A percentile compares a stretch with the other conserved stretches of the same genome.
phyloP scores from a whole-genome alignment of 2,329 filamentous ascomycete species.

The Alternaria triticimaculans region DNA sequence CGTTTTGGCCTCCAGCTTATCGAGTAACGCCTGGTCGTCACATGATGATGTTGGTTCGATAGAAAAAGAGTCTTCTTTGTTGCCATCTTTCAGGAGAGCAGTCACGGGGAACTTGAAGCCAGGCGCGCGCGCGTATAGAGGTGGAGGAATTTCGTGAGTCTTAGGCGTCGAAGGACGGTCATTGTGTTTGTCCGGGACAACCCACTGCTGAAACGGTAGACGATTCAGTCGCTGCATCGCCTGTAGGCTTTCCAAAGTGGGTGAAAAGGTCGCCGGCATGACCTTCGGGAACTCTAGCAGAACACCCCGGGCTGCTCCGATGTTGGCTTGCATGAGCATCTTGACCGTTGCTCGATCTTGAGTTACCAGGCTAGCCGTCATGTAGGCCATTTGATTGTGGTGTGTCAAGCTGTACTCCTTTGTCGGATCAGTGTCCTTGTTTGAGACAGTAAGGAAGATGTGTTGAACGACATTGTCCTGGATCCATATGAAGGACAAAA shows the following conservation, averaged over 20 bases:
- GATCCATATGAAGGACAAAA: conserved; percentile 36
- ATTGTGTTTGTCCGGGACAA: conserved; percentile 26
- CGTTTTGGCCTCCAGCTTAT: conserved; percentile 16
- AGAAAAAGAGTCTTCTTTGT: neutral
- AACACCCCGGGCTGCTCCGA: conserved; percentile 14
- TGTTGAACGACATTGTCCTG: conserved; percentile 24
- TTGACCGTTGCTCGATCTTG: conserved; percentile 22
- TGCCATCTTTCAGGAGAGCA: conserved; percentile 19
- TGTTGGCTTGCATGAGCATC: conserved; percentile 18
- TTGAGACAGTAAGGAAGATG: conserved; percentile 33
- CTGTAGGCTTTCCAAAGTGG: conserved; percentile 34
- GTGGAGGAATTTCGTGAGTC: conserved; percentile 26
- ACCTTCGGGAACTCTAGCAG: conserved; percentile 39
- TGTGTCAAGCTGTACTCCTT: conserved; percentile 15
- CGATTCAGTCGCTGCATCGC: conserved; percentile 31
- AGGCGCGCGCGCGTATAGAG: conserved; percentile 29
- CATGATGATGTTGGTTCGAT: conserved; percentile 20
- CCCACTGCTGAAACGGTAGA: conserved; percentile 38
- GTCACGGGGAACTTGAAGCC: conserved; percentile 31
- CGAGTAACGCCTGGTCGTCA: conserved; percentile 21
- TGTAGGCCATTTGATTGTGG: conserved; percentile 7
- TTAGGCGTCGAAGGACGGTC: neutral
- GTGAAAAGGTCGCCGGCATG: conserved; percentile 40
- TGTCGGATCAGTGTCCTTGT: conserved; percentile 11
- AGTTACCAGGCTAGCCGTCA: conserved; percentile 24